A percentile compares a stretch with the other conserved stretches of the same genome.
Evolutionary conservation across 2,329 filamentous ascomycete genomes (phyloP).

Genomic region (Microcyclospora tardicrescens): DNA sequence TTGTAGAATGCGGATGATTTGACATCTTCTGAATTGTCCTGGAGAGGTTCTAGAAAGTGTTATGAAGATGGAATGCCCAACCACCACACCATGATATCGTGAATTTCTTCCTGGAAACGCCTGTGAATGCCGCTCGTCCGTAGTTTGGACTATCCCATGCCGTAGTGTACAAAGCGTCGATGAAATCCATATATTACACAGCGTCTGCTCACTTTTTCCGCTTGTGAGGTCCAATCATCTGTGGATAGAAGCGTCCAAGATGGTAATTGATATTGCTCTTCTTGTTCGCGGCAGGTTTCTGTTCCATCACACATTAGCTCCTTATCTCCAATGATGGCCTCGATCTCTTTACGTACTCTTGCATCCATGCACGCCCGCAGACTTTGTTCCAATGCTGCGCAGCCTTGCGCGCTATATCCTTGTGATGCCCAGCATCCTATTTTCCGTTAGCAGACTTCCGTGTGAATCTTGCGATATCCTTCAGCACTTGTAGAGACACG

Average conservation of each 20-base stretch:
- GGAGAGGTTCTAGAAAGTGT: too few relatives aligned
- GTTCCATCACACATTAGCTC: constrained; percentile 3
- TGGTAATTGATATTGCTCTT: constrained; percentile 89
- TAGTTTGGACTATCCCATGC: too few relatives aligned
- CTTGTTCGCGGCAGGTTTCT: constrained; percentile 45
- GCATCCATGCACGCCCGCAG: constrained; percentile 66
- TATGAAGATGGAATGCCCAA: too few relatives aligned
- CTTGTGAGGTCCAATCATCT: constrained; percentile 59
- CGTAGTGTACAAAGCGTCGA: too few relatives aligned
- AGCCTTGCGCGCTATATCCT: constrained; percentile 52
- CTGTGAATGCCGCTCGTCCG: too few relatives aligned
- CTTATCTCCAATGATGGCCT: not conserved
- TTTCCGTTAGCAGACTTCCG: constrained; percentile 1
- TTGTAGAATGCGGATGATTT: too few relatives aligned
- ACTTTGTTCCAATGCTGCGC: constrained; percentile 46
- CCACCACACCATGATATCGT: too few relatives aligned
- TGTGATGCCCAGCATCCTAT: constrained; percentile 74
- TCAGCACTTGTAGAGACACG: constrained; percentile 2
- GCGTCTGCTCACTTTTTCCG: constrained; percentile 34
- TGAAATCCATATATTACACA: too few relatives aligned
- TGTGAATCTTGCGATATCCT: not conserved
- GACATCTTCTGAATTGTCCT: too few relatives aligned
- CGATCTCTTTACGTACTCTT: constrained; percentile 41
- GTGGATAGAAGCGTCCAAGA: constrained; percentile 61
- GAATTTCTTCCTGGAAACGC: too few relatives aligned